Base-by-base conservation (phyloP, 1,284 basidiomycete species). In the Cutaneotrichosporon sp. region DNA sequence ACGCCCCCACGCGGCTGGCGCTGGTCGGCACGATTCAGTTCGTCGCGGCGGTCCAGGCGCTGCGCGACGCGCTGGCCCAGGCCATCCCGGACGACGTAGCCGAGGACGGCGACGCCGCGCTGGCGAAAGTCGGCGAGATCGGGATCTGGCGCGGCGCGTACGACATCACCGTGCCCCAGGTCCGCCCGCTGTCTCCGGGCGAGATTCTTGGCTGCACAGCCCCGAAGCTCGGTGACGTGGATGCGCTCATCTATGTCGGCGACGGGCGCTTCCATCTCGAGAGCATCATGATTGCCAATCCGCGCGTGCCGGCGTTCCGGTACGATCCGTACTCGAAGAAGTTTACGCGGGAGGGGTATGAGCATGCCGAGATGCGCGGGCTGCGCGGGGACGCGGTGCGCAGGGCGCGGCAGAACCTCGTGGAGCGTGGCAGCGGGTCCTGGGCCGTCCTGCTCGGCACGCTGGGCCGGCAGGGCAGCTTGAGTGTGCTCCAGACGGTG, bases 301-400 rank as follows among this genome's bases (percentile, higher is more conserved):
- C 96, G 0, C 76, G 81, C n/a, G 82, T 97, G 20, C 91, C 94
- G 11, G 93, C 96, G 0, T 98, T 97, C 79, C 84, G 96, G 26
- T 99, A 97, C 75, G 96, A 98, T 67, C 96, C 96, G 5, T 99
- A 98, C 74, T 91, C 90, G 27, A 98, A 98, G 74, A 93, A 93
- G 66, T 81, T 99, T 52, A 97, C 94, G 5, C 78, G 90, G 59
- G 96, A 99, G 70, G 80, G 84, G 5, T 99, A 98, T 67, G 82
- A 93, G 66, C 92, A 98, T 66, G 76, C 78, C 16, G 85, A 90
- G 76, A 98, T 98, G 96, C 82, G 84, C 41, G 68, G 72, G 11
- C 76, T 85, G 38, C 80, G 90, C 31, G 80, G 84, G n/a, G 79
- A 88, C 29, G 92, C 92, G 0, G 84, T 98, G 2, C 80, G 81